Conservation (phyloP, 768 basidiomycete genomes). For the Lactifluus pinguis region DNA sequence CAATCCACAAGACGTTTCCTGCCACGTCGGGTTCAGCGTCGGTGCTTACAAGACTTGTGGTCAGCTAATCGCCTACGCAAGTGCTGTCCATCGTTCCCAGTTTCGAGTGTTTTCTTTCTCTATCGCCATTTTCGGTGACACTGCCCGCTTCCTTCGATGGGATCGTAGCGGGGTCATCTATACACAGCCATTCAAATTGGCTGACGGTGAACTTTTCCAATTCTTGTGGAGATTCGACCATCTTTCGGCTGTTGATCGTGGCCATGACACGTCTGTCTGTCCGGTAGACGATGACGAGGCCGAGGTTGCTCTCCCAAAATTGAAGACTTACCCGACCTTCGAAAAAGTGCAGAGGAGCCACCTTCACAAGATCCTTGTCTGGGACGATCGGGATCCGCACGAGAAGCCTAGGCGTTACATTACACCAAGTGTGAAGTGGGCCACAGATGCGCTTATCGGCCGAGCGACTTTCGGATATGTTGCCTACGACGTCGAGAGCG, state of each 20-base stretch:
- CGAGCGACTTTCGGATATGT: too few relatives aligned
- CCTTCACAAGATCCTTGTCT: too few relatives aligned
- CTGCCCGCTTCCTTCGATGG: neutral
- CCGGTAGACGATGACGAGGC: neutral
- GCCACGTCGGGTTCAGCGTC: neutral
- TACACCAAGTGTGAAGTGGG: too few relatives aligned
- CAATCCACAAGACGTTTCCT: neutral
- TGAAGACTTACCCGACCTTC: neutral
- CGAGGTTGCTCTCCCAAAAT: neutral
- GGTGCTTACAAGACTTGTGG: neutral
- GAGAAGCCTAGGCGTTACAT: too few relatives aligned
- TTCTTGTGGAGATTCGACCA: constrained; percentile 4
- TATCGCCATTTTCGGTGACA: neutral
- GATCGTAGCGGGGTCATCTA: neutral
- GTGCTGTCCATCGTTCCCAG: neutral
- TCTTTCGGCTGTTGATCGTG: neutral
- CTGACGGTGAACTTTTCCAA: neutral
- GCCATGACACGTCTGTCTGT: neutral
- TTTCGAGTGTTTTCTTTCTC: neutral
- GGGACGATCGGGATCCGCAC: too few relatives aligned
- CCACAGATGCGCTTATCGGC: too few relatives aligned
- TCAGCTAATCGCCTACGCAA: neutral
- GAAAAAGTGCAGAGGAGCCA: neutral
- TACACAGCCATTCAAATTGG: neutral
- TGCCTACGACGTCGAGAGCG: too few relatives aligned